These are phyloP conservation scores for Neonectria coccinea DNA, from an alignment of 2,329 filamentous ascomycete genomes.

Conservation along the genomic window DNA sequence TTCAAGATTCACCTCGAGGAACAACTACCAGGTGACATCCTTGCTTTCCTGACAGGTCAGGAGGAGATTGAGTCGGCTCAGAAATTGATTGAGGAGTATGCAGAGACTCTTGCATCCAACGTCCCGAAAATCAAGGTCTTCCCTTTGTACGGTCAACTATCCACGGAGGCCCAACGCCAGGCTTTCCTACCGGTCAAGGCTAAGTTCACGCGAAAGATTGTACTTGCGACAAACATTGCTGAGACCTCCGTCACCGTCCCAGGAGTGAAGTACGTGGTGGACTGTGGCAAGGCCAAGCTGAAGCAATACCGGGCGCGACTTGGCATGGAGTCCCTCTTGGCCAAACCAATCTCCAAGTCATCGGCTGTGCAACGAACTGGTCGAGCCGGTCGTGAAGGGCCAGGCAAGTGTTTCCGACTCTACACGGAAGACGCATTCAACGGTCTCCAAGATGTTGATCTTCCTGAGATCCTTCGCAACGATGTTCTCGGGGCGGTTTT, in stretches of 20 bases:
- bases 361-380: conserved; percentile 92
- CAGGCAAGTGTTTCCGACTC: conserved; percentile 89
- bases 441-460: conserved; percentile 76
- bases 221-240: conserved; percentile 97
- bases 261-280: conserved; percentile 90
- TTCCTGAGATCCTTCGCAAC: conserved; percentile 90
- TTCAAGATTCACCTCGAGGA: conserved; percentile 90
- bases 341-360: conserved; percentile 91
- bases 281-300: conserved; percentile 93
- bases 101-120: conserved; percentile 76
- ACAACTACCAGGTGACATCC: conserved; percentile 90
- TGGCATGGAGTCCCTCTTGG: conserved; percentile 89
- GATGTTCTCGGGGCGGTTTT: conserved; percentile 88
- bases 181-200: conserved; percentile 83
- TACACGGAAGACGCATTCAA: conserved; percentile 86
- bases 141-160: conserved; percentile 90
- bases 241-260: conserved; percentile 97
- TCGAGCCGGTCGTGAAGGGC: conserved; percentile 90
- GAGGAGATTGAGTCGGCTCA: conserved; percentile 90
- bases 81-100: conserved; percentile 83
- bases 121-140: conserved; percentile 79
- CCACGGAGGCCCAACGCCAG: conserved; percentile 85
- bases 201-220: conserved; percentile 84
- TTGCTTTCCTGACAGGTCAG: conserved; percentile 92
- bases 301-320: conserved; percentile 89